Evolutionary conservation across 495 filamentous ascomycete species (phyloP).

Genomic region (Aspergillus steynii): DNA sequence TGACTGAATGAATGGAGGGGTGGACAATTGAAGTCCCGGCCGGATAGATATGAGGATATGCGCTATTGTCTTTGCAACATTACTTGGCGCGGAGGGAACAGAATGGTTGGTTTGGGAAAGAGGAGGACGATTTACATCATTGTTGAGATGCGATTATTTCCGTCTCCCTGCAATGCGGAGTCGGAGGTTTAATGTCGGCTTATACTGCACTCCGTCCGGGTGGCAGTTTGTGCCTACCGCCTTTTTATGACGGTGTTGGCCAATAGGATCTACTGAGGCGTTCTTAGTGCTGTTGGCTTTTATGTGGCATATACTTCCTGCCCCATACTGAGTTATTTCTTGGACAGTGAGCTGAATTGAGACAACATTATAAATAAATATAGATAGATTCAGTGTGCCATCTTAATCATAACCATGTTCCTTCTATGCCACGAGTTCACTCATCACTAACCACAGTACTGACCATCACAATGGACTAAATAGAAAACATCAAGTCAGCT

Average conservation of each 20-base stretch:
- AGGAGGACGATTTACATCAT: neutral
- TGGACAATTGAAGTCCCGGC: neutral
- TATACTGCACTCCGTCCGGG: neutral
- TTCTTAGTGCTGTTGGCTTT: neutral
- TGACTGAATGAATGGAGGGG: neutral
- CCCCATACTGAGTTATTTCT: no score
- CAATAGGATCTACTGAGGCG: neutral
- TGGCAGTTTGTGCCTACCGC: neutral
- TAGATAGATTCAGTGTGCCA: neutral
- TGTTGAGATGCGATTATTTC: neutral
- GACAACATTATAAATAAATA: neutral
- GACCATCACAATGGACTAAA: slow-evolving; percentile 26
- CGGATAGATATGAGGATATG: neutral
- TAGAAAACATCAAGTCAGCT: neutral
- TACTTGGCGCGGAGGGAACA: neutral
- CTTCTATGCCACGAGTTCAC: neutral
- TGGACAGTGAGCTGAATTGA: no score
- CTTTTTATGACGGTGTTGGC: neutral
- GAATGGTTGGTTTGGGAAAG: neutral
- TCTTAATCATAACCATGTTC: neutral
- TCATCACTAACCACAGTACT: slow-evolving; percentile 15
- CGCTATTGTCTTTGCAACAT: neutral
- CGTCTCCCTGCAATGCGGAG: neutral
- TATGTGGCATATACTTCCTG: neutral
- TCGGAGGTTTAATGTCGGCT: neutral